phyloP scores from a whole-genome alignment of 257 asterid genomes.

The Nicotiana tabacum region DNA sequence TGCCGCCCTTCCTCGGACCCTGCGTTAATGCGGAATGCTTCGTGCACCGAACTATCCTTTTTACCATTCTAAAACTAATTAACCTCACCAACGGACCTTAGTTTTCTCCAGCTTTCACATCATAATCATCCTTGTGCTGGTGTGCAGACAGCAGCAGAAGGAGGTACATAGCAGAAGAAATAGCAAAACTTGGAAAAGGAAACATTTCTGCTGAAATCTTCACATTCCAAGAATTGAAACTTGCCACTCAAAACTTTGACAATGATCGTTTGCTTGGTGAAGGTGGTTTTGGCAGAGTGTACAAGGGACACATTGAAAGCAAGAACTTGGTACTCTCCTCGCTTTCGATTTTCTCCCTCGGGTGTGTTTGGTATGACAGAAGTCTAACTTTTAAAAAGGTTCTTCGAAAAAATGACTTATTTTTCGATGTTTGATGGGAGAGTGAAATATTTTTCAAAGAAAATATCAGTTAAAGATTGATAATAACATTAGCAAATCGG shows the following conservation, averaged over 20 bases:
- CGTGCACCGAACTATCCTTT: too few relatives aligned
- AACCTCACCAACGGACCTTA: background rate
- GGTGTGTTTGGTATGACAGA: too few relatives aligned
- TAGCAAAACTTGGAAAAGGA: constrained; percentile 58
- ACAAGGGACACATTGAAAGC: constrained; percentile 41
- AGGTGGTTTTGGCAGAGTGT: constrained; percentile 71
- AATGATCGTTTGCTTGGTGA: constrained; percentile 38
- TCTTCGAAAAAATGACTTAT: too few relatives aligned
- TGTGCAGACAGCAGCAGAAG: constrained; percentile 52
- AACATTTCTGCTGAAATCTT: constrained; percentile 42
- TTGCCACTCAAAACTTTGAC: constrained; percentile 42
- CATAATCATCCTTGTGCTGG: background rate
- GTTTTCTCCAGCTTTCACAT: background rate
- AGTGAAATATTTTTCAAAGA: too few relatives aligned
- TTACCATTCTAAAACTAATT: background rate
- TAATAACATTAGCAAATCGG: too few relatives aligned
- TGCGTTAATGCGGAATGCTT: too few relatives aligned
- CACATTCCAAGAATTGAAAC: constrained; percentile 33
- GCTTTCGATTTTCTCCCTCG: too few relatives aligned
- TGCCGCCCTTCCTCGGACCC: too few relatives aligned
- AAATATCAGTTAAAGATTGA: too few relatives aligned
- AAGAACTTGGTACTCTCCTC: constrained; percentile 26
- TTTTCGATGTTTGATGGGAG: too few relatives aligned
- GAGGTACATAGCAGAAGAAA: constrained; percentile 52
- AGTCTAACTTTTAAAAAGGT: too few relatives aligned